A percentile compares a stretch with the other conserved stretches of the same genome.
Evolutionary conservation across 2,329 filamentous ascomycete genomes (phyloP).

Genomic region (Trichoderma sp.): DNA sequence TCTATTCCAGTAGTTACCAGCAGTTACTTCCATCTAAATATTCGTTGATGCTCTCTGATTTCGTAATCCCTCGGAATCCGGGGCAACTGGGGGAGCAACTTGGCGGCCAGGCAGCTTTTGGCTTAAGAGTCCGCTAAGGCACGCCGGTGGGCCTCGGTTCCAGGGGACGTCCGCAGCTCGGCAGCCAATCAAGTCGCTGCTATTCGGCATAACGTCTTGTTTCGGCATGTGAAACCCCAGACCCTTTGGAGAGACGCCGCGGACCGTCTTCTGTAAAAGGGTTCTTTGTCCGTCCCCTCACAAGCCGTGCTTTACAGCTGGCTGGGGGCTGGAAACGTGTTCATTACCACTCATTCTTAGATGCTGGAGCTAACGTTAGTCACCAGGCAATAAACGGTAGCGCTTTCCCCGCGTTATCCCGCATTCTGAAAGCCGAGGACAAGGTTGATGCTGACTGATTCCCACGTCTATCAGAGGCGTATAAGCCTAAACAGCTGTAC

Average conservation of each 20-base stretch:
- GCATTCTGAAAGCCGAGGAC: constrained; percentile 1
- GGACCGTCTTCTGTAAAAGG: constrained; percentile 6
- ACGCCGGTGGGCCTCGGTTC: constrained; percentile 15
- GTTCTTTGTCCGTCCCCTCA: neutral
- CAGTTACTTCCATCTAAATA: neutral
- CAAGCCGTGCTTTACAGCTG: neutral
- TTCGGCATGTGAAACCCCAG: constrained; percentile 16
- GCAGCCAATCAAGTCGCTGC: constrained; percentile 2
- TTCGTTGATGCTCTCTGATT: neutral
- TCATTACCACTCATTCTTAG: neutral
- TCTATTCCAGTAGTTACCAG: neutral
- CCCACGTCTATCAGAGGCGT: neutral
- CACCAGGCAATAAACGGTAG: neutral
- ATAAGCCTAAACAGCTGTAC: neutral
- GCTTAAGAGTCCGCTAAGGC: constrained; percentile 3
- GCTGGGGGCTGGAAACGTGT: constrained; percentile 1
- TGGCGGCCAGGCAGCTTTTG: neutral
- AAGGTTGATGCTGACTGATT: neutral
- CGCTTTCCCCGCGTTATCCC: constrained; percentile 5
- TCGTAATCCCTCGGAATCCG: neutral
- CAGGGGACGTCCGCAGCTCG: neutral
- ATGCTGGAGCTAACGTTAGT: neutral
- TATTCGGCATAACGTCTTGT: constrained; percentile 6
- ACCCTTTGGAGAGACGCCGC: neutral
- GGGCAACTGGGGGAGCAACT: constrained; percentile 9